phyloP scores from a whole-genome alignment of 306 rosid species.

The Cicer bijugum region DNA sequence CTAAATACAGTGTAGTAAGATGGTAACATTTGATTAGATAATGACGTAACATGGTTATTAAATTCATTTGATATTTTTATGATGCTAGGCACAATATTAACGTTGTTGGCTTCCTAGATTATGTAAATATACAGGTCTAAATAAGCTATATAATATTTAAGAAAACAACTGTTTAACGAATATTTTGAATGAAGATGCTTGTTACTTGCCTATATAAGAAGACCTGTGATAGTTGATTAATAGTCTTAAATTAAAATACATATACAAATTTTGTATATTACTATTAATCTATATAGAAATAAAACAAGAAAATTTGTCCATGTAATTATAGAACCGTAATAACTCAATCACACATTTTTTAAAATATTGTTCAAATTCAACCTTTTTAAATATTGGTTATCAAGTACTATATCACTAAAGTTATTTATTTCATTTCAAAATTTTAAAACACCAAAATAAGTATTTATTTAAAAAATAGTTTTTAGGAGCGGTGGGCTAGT shows the following conservation, averaged over 20 bases:
- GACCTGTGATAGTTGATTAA: not conserved
- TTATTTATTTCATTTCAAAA: not conserved
- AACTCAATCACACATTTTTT: not conserved
- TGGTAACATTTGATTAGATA: not conserved
- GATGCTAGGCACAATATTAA: not conserved
- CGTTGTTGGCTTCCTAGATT: slow-evolving; percentile 6
- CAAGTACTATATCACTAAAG: not conserved
- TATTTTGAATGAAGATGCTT: not conserved
- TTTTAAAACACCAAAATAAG: no score
- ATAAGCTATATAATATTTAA: not conserved
- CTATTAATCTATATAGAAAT: not conserved
- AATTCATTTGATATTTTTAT: not conserved
- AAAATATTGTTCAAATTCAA: not conserved
- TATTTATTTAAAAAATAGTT: not conserved
- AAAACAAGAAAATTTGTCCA: not conserved
- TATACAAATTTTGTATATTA: not conserved
- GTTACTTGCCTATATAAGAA: not conserved
- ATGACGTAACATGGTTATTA: not conserved
- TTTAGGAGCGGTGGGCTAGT: not conserved
- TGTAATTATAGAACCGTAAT: not conserved
- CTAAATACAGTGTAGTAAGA: not conserved
- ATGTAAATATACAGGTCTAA: not conserved
- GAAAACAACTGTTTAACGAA: not conserved
- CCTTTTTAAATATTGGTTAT: not conserved
- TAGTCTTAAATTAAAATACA: not conserved